Evolutionary conservation across 2,329 filamentous ascomycete species (phyloP), one percentile per base, ranked within the genome.

Genomic region (Cytospora piceae): DNA sequence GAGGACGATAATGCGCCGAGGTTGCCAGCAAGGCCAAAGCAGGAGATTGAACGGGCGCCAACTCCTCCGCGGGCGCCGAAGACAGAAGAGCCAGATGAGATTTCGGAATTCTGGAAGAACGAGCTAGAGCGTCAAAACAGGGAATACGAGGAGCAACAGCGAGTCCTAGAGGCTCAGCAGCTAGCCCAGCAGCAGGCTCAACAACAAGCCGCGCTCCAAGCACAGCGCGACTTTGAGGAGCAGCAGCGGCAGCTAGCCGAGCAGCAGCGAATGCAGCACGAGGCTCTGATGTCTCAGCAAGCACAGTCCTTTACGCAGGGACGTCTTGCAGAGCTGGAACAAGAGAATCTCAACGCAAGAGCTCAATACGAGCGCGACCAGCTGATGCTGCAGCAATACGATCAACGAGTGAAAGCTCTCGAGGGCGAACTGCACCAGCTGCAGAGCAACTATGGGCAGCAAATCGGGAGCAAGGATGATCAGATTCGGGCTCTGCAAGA

Each of bases 331-430:
- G 95, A 99, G 79, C 83, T 99, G 58, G 94, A 99, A 79, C 91
- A 90, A 65, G 94, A 98, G 79, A 98, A 99, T 71, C 81, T 99
- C 31, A 94, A 95, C 73, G 95, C 95, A 4, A 87, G 95, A 52
- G 92, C 94, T 11, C 95, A 98, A 77, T 98, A 97, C 75, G 94
- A 98, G 77, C 90, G 90, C n/a, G 94, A 99, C 75, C 95, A 98
- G 79, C 83, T 99, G 52, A 93, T 98, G 91, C 84, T 99, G 53
- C 92, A 97, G 77, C 94, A 98, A 75, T 99, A 97, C 75, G 95
- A 99, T 71, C 90, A 93, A 74, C 88, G 94, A 68, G 93, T 99
- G 74, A 98, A 97, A 81, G 90, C 92, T 24, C 81, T 99, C 15
- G 95, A 99, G 77, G 87, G 88, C 63, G 95, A 99, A 78, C 85